A percentile compares a stretch with the other conserved stretches of the same genome.
Conservation (phyloP, 2,329 filamentous ascomycete species). For the Nemania serpens region DNA sequence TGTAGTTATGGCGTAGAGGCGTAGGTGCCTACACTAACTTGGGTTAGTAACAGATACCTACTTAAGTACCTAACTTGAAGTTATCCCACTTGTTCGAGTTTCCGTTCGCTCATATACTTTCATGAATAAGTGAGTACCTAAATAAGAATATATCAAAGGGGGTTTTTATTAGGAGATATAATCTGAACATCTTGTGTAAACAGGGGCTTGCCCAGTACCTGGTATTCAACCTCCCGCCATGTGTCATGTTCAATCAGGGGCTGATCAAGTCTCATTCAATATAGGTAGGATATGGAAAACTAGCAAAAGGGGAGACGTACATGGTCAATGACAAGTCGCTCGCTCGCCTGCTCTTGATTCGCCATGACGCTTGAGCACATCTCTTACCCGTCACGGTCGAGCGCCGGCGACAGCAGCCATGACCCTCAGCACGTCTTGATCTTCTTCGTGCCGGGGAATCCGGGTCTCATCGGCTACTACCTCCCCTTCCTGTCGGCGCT, state of each 20-base stretch:
- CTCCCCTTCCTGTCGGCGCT: slow-evolving; percentile 66
- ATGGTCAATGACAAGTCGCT: background rate
- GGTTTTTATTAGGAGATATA: no score
- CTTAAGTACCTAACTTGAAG: no score
- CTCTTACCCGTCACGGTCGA: slow-evolving; percentile 20
- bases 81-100: no score
- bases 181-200: no score
- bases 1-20: no score
- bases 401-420: slow-evolving; percentile 1
- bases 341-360: background rate
- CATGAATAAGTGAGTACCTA: no score
- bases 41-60: background rate
- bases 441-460: slow-evolving; percentile 78
- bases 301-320: background rate
- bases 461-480: slow-evolving; percentile 77
- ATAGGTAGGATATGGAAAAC: background rate
- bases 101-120: no score
- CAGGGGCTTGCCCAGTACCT: no score
- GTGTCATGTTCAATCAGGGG: background rate
- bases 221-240: background rate
- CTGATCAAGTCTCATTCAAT: background rate
- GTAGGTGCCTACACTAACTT: background rate
- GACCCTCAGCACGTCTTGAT: slow-evolving; percentile 53
- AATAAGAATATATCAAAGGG: no score
- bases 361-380: slow-evolving; percentile 20